A percentile compares a stretch with the other conserved stretches of the same genome.
phyloP scores from a whole-genome alignment of 2,329 filamentous ascomycete species.

The Nigrospora osmanthi region DNA sequence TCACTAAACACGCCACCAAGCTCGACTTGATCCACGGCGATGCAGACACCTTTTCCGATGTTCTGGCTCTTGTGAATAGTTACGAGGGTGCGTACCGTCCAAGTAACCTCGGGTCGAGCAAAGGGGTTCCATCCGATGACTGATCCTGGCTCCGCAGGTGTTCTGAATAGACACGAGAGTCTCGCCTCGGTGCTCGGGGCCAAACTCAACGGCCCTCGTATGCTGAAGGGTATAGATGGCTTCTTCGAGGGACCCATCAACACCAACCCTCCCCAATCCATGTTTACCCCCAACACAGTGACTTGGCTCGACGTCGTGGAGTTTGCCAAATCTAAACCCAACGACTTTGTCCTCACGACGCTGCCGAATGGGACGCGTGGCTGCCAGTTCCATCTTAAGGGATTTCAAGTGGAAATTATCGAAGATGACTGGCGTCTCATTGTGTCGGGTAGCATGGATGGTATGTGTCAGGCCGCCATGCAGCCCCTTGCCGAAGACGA shows the following conservation, averaged over 20 bases:
- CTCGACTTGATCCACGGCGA: slow-evolving; percentile 46
- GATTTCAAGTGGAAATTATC: slow-evolving; percentile 73
- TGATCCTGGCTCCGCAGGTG: slow-evolving; percentile 36
- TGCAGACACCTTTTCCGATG: slow-evolving; percentile 62
- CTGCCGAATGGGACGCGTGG: slow-evolving; percentile 60
- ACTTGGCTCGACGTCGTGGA: slow-evolving; percentile 83
- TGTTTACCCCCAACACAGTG: slow-evolving; percentile 47
- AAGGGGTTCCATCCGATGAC: too few relatives aligned
- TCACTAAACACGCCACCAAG: slow-evolving; percentile 35
- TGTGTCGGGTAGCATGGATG: slow-evolving; percentile 72
- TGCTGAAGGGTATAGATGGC: slow-evolving; percentile 79
- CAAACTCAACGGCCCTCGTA: slow-evolving; percentile 70
- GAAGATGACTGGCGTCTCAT: slow-evolving; percentile 86
- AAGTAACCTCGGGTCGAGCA: background rate
- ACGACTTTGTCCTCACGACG: slow-evolving; percentile 67
- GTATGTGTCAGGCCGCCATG: slow-evolving; percentile 62
- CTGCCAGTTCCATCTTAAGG: slow-evolving; percentile 77
- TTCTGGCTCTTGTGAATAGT: slow-evolving; percentile 64
- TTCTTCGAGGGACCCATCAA: slow-evolving; percentile 76
- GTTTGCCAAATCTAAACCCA: slow-evolving; percentile 72
- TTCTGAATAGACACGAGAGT: slow-evolving; percentile 78
- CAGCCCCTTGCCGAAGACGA: slow-evolving; percentile 82
- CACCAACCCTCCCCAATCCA: slow-evolving; percentile 42
- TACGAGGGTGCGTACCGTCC: slow-evolving; percentile 53
- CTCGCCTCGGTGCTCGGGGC: slow-evolving; percentile 80